Conservation (phyloP, 139 green algal genomes). For the Chlamydomonas sp. region DNA sequence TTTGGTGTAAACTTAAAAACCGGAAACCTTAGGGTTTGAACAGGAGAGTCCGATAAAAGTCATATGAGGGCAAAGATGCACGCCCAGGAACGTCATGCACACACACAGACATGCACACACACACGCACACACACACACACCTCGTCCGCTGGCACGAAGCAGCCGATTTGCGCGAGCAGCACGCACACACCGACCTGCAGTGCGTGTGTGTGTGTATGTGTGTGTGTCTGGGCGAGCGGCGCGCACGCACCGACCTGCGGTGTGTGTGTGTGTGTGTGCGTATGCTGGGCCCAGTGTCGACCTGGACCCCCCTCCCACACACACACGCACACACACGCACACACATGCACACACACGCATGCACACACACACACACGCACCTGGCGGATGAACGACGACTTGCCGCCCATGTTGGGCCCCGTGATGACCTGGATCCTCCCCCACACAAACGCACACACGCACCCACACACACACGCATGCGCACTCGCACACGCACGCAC, state of each 20-base stretch:
- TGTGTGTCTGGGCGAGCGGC: background rate
- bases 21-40: no score
- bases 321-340: no score
- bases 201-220: background rate
- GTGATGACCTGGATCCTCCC: constrained; percentile 98
- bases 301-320: background rate
- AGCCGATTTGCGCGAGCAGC: constrained; percentile 87
- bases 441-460: no score
- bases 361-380: no score
- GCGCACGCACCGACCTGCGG: background rate
- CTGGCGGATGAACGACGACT: constrained; percentile 94
- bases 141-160: constrained; percentile 79
- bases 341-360: background rate
- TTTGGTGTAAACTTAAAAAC: no score
- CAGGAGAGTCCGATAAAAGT: no score
- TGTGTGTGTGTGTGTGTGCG: background rate
- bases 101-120: no score
- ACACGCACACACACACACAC: constrained; percentile 78
- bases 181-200: constrained; percentile 76
- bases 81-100: no score
- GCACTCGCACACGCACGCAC: no score
- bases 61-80: no score
- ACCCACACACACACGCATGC: constrained; percentile 7
- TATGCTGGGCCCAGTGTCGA: background rate
- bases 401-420: constrained; percentile 99